Percentiles rank a stretch among this genome's conserved stretches.
Conservation (phyloP, 2,329 filamentous ascomycete species). For the Rutstroemia sydowiana region DNA sequence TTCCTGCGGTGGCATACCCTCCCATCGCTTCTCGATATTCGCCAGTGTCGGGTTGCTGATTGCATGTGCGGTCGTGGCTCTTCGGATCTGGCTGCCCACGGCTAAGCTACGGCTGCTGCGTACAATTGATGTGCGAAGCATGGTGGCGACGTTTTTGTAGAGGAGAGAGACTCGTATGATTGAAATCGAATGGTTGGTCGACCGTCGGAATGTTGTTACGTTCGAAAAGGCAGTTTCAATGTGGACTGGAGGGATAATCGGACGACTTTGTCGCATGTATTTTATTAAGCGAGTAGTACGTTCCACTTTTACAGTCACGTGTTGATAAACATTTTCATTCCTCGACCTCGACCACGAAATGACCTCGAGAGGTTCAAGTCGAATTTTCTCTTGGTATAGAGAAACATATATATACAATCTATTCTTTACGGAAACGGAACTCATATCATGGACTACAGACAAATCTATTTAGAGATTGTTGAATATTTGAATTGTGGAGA, state of each 20-base stretch:
- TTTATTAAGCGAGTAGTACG: slow-evolving; percentile 11
- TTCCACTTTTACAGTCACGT: slow-evolving; percentile 8
- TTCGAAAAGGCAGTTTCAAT: neutral
- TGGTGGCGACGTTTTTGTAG: neutral
- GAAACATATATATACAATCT: neutral
- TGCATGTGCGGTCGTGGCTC: slow-evolving; percentile 56
- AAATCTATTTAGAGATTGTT: slow-evolving; percentile 1
- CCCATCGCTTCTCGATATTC: slow-evolving; percentile 99
- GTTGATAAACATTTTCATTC: neutral
- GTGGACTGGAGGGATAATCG: neutral
- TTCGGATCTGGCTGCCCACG: slow-evolving; percentile 10
- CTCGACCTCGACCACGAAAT: too few relatives aligned
- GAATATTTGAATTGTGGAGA: neutral
- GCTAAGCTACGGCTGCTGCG: slow-evolving; percentile 6
- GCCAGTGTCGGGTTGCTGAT: slow-evolving; percentile 96
- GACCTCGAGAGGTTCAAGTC: neutral
- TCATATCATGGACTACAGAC: neutral
- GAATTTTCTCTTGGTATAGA: neutral
- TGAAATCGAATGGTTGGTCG: neutral
- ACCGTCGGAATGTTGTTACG: neutral
- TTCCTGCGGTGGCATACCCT: slow-evolving; percentile 94
- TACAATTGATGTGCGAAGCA: slow-evolving; percentile 17
- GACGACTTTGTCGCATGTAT: slow-evolving; percentile 7
- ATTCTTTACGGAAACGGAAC: neutral
- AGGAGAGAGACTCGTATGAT: slow-evolving; percentile 1